Evolutionary conservation across 2,329 filamentous ascomycete genomes (phyloP), one percentile per base, ranked within the genome.

Genomic region (Mycosphaerelloides madeirae): DNA sequence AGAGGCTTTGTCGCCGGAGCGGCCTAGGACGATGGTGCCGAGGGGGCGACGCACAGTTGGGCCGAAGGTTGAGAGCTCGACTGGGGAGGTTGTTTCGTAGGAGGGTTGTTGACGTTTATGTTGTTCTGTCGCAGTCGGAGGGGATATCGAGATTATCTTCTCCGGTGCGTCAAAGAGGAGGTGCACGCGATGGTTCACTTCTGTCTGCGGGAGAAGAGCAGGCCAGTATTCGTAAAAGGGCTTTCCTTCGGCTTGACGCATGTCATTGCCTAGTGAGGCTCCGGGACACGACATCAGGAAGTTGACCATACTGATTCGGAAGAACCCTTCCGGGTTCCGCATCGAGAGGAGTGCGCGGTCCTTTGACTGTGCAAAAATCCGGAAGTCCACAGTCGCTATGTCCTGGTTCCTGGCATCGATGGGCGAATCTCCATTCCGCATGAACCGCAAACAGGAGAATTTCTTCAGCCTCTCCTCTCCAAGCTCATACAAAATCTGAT

Each of bases 401-500:
- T 53, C 47, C 38, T 53, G 46, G 31, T 50, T 50, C n/a, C 42
- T 38, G 12, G 49, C 46, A 41, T 52, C 43, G 22, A 41, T 48
- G 6, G 43, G 46, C 14, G 38, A 49, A 31, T 43, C 48, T 16
- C 51, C 49, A 22, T 52, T 45, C 18, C 49, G 43, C 34, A 43
- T 46, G 46, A 52, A 49, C 29, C 43, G 47, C 19, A 50, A 47
- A 35, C 33, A 39, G 19, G 33, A 41, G 38, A 52, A 52, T 19
- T 44, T 46, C 11, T 50, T 33, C 15, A 45, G 25, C 14, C 38
- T 28, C 36, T 50, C 39, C 34, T 48, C 45, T 4, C 52, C 55
- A 5, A 69, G 58, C 8, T 46, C 61, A 37, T 42, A 67, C 40
- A 64, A 71, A 57, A 68, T 55, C 48, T 72, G 68, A 13, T 56